Base-by-base conservation (phyloP, 768 basidiomycete genomes). In the Steccherinum ochraceum region DNA sequence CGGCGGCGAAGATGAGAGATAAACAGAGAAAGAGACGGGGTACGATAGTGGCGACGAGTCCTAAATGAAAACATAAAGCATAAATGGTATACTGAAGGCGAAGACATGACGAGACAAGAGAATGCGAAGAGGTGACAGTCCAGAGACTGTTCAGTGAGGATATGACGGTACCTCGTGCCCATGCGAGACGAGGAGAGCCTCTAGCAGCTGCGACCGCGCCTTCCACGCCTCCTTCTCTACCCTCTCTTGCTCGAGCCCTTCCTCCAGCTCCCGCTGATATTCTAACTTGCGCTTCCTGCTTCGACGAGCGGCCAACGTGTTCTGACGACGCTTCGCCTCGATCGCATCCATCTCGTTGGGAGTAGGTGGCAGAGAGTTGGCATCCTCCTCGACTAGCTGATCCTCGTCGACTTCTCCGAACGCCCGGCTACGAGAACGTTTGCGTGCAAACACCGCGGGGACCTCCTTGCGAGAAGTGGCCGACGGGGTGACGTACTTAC, bases 291-390 rank as follows among this genome's bases (percentile, higher is more conserved):
- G 77, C 71, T 78, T 79, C 18, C 92, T 77, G 61, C 83, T 86
- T 24, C 86, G 78, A 2, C 92, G 79, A 4, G 93, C 93, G 0
- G 92, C 91, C 3, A 92, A 67, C 2, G 92, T 93, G 58, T 95
- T 95, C 68, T 84, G 82, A 7, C 83, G 76, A 24, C 92, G 80
- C 72, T 92, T 93, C 40, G 76, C 77, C 58, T 82, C 84, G 56
- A 88, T 87, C 57, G 83, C 83, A 61, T 85, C 80, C 59, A 80
- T 70, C 58, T 81, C 80, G 1, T 77, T 74, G 2, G 75, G 67
- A 2, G 64, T 65, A 19, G 41, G 41, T 16, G 30, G 30, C 19
- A 71, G 63, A 27, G 73, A 69, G 12, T 75, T 42, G 1, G 58
- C 73, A 18, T 65, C 68, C 20, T 73, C 68, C 41, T 43, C 41